phyloP scores from a whole-genome alignment of 2,329 filamentous ascomycete genomes.

The Simplicillium aogashimaense region DNA sequence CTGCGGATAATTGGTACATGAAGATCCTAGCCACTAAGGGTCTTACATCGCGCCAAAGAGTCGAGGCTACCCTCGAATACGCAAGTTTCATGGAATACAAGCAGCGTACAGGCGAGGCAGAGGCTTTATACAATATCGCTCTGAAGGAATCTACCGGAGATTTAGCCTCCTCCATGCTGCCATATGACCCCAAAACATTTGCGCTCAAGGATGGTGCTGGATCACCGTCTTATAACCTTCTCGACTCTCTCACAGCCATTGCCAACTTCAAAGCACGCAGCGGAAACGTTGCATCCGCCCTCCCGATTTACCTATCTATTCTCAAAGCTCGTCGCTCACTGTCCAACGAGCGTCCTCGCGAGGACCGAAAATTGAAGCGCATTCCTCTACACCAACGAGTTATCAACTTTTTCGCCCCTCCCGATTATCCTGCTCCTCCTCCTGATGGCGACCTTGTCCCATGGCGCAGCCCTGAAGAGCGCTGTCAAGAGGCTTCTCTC shows the following conservation, averaged over 20 bases:
- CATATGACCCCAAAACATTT: slow-evolving; percentile 51
- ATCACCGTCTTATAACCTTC: slow-evolving; percentile 60
- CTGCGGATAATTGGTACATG: slow-evolving; percentile 70
- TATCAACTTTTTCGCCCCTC: slow-evolving; percentile 25
- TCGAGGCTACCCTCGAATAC: slow-evolving; percentile 75
- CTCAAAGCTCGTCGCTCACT: slow-evolving; percentile 66
- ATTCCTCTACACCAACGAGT: slow-evolving; percentile 12
- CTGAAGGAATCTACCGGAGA: slow-evolving; percentile 61
- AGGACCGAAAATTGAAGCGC: slow-evolving; percentile 3
- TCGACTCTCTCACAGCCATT: slow-evolving; percentile 65
- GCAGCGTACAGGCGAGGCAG: slow-evolving; percentile 51
- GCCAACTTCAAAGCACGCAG: slow-evolving; percentile 67
- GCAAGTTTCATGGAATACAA: slow-evolving; percentile 81
- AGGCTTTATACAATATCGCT: slow-evolving; percentile 65
- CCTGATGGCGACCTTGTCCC: slow-evolving; percentile 61
- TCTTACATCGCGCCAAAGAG: slow-evolving; percentile 65
- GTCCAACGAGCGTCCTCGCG: slow-evolving; percentile 22
- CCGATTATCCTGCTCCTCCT: slow-evolving; percentile 61
- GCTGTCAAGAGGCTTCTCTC: slow-evolving; percentile 76
- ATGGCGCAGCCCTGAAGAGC: slow-evolving; percentile 50
- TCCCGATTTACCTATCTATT: slow-evolving; percentile 79
- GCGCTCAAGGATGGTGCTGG: slow-evolving; percentile 51
- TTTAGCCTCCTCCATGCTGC: slow-evolving; percentile 26
- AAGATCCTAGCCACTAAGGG: slow-evolving; percentile 73
- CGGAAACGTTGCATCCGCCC: slow-evolving; percentile 55